phyloP scores from a whole-genome alignment of 2,329 filamentous ascomycete species.

The Calonectria fujianensis region DNA sequence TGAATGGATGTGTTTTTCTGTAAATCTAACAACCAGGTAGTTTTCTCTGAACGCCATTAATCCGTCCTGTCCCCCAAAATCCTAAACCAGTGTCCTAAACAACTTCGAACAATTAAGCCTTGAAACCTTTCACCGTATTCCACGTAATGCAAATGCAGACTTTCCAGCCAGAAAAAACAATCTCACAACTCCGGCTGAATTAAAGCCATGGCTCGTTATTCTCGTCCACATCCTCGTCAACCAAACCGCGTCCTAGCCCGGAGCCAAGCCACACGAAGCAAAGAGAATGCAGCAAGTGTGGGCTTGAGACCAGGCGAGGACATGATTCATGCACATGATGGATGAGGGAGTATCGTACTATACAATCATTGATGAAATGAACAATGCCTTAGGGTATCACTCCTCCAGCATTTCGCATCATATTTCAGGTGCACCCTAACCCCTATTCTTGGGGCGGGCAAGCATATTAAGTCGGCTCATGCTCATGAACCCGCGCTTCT shows the following conservation, averaged over 20 bases:
- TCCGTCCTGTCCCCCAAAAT: constrained; percentile 47
- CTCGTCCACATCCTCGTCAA: constrained; percentile 40
- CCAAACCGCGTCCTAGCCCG: constrained; percentile 1
- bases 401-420: constrained; percentile 1
- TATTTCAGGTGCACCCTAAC: constrained; percentile 55
- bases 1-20: constrained; percentile 43
- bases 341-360: constrained; percentile 46
- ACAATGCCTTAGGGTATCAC: constrained; percentile 4
- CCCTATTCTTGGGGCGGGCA: constrained; percentile 75
- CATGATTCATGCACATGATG: constrained; percentile 26
- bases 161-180: constrained; percentile 51
- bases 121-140: constrained; percentile 39
- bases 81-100: constrained; percentile 47
- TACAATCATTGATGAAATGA: constrained; percentile 45
- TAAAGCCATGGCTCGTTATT: constrained; percentile 50
- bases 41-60: constrained; percentile 53
- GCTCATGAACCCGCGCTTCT: constrained; percentile 72
- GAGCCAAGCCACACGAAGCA: not conserved
- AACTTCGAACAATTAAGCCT: constrained; percentile 42
- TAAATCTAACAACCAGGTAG: constrained; percentile 50
- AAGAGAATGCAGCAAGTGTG: constrained; percentile 27
- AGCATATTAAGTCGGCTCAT: constrained; percentile 78
- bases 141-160: constrained; percentile 48
- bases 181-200: constrained; percentile 55
- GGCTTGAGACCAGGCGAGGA: constrained; percentile 1